Evolutionary conservation across 1,139 yeast genomes (phyloP).

Genomic region (Oligophagozyma castellii): DNA sequence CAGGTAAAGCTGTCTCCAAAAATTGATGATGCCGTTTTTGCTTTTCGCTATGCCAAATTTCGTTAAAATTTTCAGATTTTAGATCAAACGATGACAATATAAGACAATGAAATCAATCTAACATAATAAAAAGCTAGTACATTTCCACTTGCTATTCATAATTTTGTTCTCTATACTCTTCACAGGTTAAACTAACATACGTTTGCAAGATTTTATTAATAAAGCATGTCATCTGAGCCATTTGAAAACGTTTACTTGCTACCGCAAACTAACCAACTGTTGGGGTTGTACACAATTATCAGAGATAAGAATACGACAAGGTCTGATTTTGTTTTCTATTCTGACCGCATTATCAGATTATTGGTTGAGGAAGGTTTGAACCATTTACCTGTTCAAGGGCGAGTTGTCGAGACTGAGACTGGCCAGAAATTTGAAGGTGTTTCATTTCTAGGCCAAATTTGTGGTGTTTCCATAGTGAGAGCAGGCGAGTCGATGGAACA

Average conservation of each 20-base stretch:
- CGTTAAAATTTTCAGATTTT: no score
- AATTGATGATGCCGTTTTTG: no score
- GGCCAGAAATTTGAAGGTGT: conserved; percentile 66
- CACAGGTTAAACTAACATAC: no score
- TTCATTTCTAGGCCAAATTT: conserved; percentile 75
- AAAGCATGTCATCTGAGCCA: conserved; percentile 25
- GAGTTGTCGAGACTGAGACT: conserved; percentile 62
- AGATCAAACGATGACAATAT: no score
- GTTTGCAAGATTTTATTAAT: no score
- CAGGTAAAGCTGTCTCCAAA: no score
- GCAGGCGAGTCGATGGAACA: conserved; percentile 99
- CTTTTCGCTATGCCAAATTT: no score
- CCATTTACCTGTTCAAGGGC: conserved; percentile 69
- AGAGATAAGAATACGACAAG: conserved; percentile 68
- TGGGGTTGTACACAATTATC: conserved; percentile 78
- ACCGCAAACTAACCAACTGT: conserved; percentile 80
- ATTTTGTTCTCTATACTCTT: no score
- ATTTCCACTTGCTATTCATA: no score
- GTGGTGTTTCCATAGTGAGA: conserved; percentile 94
- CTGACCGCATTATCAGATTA: conserved; percentile 85
- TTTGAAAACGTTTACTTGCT: conserved; percentile 49
- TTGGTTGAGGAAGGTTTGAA: conserved; percentile 92
- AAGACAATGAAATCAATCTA: no score
- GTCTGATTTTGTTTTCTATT: conserved; percentile 86
- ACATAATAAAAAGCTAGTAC: no score